phyloP scores from a whole-genome alignment of 2,329 filamentous ascomycete genomes.

The Plenodomus biglobosus region DNA sequence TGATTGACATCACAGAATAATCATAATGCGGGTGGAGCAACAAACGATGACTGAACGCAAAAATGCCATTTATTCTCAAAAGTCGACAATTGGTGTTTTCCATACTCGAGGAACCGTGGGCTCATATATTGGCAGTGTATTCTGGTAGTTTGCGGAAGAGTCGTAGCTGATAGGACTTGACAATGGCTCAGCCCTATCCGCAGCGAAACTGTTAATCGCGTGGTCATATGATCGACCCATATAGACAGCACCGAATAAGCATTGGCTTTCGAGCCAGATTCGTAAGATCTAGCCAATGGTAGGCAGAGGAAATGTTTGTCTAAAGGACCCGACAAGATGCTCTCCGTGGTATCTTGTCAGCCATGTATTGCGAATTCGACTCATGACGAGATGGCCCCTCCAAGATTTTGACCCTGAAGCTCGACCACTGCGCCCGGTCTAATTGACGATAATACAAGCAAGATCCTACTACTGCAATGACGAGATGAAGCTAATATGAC shows the following conservation, averaged over 20 bases:
- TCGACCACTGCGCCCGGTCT: neutral
- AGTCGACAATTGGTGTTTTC: neutral
- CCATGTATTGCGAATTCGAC: neutral
- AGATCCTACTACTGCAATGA: conserved; percentile 14
- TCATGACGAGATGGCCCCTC: neutral
- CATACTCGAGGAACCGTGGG: neutral
- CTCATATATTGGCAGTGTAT: too few species aligned
- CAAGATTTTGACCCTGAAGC: neutral
- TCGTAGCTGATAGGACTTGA: conserved; percentile 3
- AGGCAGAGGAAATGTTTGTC: neutral
- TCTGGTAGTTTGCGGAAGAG: too few species aligned
- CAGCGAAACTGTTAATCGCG: neutral
- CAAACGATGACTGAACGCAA: neutral
- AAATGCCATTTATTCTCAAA: neutral
- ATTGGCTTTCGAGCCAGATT: neutral
- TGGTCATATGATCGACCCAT: conserved; percentile 1
- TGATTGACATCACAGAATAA: conserved; percentile 26
- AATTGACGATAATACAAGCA: neutral
- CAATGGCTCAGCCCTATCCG: conserved; percentile 11
- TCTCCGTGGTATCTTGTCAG: neutral
- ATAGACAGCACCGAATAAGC: neutral
- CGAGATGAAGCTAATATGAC: conserved; percentile 22
- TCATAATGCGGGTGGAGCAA: conserved; percentile 20
- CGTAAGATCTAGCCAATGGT: neutral
- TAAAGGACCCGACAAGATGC: neutral